Conservation (phyloP, 2,329 filamentous ascomycete species). For the Xylaria polymorpha region DNA sequence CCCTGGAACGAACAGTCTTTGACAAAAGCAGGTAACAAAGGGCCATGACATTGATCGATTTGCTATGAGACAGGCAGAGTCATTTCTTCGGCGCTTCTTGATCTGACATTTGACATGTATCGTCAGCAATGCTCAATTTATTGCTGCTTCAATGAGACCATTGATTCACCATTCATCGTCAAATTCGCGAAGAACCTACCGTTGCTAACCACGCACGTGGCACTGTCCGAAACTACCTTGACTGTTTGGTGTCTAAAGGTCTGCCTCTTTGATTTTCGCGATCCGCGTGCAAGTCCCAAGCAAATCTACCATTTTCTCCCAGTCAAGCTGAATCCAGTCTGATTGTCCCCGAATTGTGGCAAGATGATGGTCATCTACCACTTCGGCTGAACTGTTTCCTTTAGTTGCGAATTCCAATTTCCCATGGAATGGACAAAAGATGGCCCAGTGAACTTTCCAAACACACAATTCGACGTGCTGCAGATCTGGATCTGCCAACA, state of each 20-base stretch:
- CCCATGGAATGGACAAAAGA: conserved; percentile 58
- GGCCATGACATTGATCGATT: not conserved
- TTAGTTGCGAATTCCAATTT: conserved; percentile 28
- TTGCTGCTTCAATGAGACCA: not conserved
- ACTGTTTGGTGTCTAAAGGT: conserved; percentile 11
- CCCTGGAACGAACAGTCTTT: not conserved
- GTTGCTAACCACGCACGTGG: not conserved
- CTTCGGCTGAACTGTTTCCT: conserved; percentile 34
- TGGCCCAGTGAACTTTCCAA: conserved; percentile 50
- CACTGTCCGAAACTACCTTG: not conserved
- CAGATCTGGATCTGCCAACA: conserved; percentile 60
- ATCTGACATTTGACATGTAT: conserved; percentile 2
- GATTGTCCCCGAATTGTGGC: conserved; percentile 39
- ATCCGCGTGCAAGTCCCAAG: conserved; percentile 28
- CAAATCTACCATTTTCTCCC: conserved; percentile 30
- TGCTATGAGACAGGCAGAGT: not conserved
- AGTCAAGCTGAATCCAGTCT: conserved; percentile 37
- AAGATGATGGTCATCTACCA: conserved; percentile 39
- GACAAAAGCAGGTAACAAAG: not conserved
- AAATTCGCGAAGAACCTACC: not conserved
- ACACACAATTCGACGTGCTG: conserved; percentile 55
- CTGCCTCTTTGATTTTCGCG: conserved; percentile 32
- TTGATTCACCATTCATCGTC: not conserved
- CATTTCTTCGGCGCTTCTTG: not conserved
- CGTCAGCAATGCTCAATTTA: conserved; percentile 8